These are phyloP conservation scores for Suhomyces emberorum DNA, from an alignment of 805 yeast species.

Conservation along the genomic window DNA sequence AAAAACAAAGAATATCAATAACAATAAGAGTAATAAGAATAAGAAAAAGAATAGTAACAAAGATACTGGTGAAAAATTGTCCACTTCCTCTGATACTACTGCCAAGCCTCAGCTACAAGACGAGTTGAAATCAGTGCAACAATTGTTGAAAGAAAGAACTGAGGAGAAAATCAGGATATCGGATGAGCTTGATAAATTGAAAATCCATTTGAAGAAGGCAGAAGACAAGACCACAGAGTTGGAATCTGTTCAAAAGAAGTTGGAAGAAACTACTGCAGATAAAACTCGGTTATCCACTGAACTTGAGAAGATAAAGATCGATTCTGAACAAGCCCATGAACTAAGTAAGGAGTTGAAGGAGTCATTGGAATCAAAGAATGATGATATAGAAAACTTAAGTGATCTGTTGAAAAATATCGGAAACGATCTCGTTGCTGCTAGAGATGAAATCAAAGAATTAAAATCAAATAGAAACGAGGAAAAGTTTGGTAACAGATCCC, in stretches of 20 bases:
- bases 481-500: constrained; percentile 7
- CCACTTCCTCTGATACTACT: background rate
- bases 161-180: no score
- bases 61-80: background rate
- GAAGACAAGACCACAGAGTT: background rate
- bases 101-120: background rate
- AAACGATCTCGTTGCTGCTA: constrained; percentile 70
- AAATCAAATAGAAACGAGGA: constrained; percentile 6
- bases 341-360: constrained; percentile 19
- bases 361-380: constrained; percentile 41
- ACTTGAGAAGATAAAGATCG: constrained; percentile 12
- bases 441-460: constrained; percentile 50
- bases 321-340: constrained; percentile 13
- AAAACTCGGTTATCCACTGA: constrained; percentile 4
- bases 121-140: background rate
- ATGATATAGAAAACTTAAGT: constrained; percentile 65
- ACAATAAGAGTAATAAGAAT: constrained; percentile 12
- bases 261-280: constrained; percentile 3
- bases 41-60: constrained; percentile 25
- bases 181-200: constrained; percentile 2
- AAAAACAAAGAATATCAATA: background rate
- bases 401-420: constrained; percentile 80
- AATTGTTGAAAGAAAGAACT: background rate
- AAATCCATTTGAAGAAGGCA: constrained; percentile 1
- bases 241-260: constrained; percentile 1